These are phyloP conservation scores for Biscutella laevigata DNA, from an alignment of 441 rosid species.

Conservation along the genomic window DNA sequence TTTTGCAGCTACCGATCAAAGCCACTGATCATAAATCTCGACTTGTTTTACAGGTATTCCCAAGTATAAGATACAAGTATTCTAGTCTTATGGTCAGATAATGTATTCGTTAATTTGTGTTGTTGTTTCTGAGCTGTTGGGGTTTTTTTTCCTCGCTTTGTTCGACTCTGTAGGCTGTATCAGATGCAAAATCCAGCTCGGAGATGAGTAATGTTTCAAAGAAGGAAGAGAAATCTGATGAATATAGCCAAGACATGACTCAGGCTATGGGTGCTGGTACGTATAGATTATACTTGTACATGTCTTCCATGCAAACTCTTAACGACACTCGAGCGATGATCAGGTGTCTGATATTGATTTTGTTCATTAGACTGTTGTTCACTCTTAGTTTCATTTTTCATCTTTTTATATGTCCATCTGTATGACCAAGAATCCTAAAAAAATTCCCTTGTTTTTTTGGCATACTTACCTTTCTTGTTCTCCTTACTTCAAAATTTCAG, in stretches of 20 bases:
- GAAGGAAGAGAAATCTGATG: constrained; percentile 63
- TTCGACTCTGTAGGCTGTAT: constrained; percentile 42
- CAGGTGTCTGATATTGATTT: not conserved
- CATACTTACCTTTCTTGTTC: not conserved
- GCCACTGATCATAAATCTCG: constrained; percentile 23
- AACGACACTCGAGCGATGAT: not conserved
- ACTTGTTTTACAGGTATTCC: constrained; percentile 41
- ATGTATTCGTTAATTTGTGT: not conserved
- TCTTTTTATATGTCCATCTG: not conserved
- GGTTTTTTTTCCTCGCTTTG: not conserved
- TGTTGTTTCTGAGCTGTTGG: not conserved
- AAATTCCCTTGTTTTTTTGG: too few species aligned
- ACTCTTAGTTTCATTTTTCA: not conserved
- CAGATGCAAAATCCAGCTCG: constrained; percentile 55
- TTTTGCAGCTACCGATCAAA: constrained; percentile 38
- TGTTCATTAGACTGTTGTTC: not conserved
- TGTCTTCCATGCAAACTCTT: not conserved
- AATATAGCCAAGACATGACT: constrained; percentile 80
- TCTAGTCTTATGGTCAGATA: not conserved
- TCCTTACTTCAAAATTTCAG: not conserved
- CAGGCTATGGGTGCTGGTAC: constrained; percentile 97
- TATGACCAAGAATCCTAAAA: too few species aligned
- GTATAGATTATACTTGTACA: constrained; percentile 4
- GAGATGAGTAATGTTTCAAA: constrained; percentile 41
- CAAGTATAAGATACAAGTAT: not conserved